Percentiles rank a stretch among this genome's conserved stretches.
Conservation (phyloP, 306 rosid species). For the Dalbergia cochinchinensis region DNA sequence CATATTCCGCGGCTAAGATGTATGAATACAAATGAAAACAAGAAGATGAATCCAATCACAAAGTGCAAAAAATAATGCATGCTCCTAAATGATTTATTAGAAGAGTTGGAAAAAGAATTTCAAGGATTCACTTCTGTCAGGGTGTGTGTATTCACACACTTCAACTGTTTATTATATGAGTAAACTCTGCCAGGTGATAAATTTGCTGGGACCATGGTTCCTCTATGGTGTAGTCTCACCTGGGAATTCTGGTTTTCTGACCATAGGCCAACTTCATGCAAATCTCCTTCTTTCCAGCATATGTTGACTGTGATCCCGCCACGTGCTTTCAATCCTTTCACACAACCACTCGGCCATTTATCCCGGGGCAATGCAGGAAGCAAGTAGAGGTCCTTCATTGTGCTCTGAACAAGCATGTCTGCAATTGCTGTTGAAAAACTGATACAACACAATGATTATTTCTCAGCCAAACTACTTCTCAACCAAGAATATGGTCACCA, state of each 20-base stretch:
- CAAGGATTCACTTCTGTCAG: constrained; percentile 48
- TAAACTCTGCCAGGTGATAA: constrained; percentile 61
- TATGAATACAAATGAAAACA: neutral
- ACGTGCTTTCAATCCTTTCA: constrained; percentile 83
- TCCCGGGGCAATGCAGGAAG: constrained; percentile 87
- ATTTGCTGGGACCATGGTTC: constrained; percentile 47
- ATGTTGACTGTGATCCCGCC: constrained; percentile 79
- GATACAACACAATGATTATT: constrained; percentile 34
- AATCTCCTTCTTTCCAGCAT: constrained; percentile 82
- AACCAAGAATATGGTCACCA: neutral
- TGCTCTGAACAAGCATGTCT: constrained; percentile 91
- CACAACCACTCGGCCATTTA: constrained; percentile 84
- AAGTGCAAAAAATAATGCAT: constrained; percentile 18
- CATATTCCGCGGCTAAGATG: constrained; percentile 6
- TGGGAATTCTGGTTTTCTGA: constrained; percentile 55
- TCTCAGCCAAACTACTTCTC: constrained; percentile 22
- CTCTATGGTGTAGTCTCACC: constrained; percentile 66
- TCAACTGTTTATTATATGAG: constrained; percentile 64
- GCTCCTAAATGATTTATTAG: constrained; percentile 1
- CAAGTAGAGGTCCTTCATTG: constrained; percentile 69
- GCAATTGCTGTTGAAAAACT: constrained; percentile 76
- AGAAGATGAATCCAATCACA: neutral
- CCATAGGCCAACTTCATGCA: constrained; percentile 81
- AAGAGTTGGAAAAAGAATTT: neutral
- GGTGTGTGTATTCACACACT: constrained; percentile 63